These are phyloP conservation scores for Trichoderma sp. DNA, from an alignment of 2,329 filamentous ascomycete genomes.

Conservation along the genomic window DNA sequence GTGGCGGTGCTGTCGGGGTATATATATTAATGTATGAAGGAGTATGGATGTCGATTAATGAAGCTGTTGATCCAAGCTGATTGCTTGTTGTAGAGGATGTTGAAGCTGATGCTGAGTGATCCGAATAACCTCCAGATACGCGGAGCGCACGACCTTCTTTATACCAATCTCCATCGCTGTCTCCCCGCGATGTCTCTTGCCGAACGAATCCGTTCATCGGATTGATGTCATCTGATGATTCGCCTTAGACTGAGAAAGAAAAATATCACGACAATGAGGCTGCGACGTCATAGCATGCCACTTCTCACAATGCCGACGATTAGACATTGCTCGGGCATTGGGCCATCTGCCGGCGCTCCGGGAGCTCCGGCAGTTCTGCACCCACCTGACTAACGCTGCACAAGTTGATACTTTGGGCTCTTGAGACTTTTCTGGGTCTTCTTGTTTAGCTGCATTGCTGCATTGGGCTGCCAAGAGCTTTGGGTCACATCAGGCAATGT, in stretches of 20 bases:
- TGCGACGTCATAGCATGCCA: conserved; percentile 20
- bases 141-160: conserved; percentile 2
- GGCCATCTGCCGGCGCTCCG: conserved; percentile 19
- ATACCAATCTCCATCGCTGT: not conserved
- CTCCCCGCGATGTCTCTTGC: not conserved
- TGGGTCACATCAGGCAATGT: not conserved
- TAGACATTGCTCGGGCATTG: not conserved
- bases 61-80: not conserved
- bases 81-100: not conserved
- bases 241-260: not conserved
- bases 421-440: not conserved
- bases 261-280: not conserved
- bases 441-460: not conserved
- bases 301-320: not conserved
- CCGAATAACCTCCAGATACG: not conserved
- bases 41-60: not conserved
- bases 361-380: conserved; percentile 15
- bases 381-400: not conserved
- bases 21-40: not conserved
- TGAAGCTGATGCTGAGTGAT: conserved; percentile 10
- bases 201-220: conserved; percentile 3
- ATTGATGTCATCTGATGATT: conserved; percentile 17
- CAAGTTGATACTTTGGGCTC: not conserved
- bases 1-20: not conserved
- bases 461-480: not conserved